phyloP scores from a whole-genome alignment of 1,284 basidiomycete genomes.

The Cutaneotrichosporon sp. region DNA sequence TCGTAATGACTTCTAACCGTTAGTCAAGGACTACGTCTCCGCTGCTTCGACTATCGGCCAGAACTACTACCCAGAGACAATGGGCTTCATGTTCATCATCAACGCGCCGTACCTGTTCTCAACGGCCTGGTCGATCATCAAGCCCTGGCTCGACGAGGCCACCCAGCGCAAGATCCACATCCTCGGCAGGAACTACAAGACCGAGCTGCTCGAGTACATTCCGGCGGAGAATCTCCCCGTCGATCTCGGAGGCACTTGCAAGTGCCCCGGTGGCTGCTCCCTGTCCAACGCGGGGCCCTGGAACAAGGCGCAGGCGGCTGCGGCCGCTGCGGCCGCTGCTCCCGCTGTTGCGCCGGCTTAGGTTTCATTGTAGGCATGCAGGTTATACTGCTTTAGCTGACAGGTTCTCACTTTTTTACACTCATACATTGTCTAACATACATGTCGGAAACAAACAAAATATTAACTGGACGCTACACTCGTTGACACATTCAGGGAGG shows the following conservation, averaged over 20 bases:
- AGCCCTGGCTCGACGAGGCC: slow-evolving; percentile 91
- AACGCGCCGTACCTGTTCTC: slow-evolving; percentile 90
- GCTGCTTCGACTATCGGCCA: slow-evolving; percentile 78
- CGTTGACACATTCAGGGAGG: no score
- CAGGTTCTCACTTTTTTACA: no score
- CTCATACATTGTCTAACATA: no score
- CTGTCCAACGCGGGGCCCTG: slow-evolving; percentile 90
- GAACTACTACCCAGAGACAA: slow-evolving; percentile 85
- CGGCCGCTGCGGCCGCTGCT: no score
- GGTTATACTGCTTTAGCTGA: background rate
- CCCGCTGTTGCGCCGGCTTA: background rate
- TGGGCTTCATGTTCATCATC: slow-evolving; percentile 96
- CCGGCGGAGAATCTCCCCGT: slow-evolving; percentile 74
- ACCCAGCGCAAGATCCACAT: slow-evolving; percentile 91
- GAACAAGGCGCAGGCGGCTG: no score
- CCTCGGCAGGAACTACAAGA: slow-evolving; percentile 60
- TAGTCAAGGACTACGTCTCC: slow-evolving; percentile 84
- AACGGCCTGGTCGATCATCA: slow-evolving; percentile 83
- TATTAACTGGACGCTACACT: no score
- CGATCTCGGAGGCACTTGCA: slow-evolving; percentile 78
- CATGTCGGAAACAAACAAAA: no score
- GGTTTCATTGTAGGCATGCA: slow-evolving; percentile 1
- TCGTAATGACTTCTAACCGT: background rate
- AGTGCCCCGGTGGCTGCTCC: slow-evolving; percentile 75
- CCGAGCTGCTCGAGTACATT: slow-evolving; percentile 71